Evolutionary conservation across 2,329 filamentous ascomycete genomes (phyloP).

Genomic region (Hawksworthiomyces lignivorus): DNA sequence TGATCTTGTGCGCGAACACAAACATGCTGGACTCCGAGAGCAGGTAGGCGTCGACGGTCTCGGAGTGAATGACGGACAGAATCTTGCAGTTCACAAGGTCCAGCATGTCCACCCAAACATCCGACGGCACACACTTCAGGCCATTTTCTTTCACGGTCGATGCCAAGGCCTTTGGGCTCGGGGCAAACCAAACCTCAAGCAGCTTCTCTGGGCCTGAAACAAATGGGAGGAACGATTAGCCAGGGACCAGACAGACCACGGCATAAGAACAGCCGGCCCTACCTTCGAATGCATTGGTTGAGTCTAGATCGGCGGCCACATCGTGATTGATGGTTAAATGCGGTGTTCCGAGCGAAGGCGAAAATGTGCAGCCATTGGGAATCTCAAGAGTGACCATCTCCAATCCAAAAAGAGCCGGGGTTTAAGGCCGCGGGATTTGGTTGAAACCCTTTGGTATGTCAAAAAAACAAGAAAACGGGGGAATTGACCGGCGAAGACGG

Average conservation of each 20-base stretch:
- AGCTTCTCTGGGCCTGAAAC: slow-evolving; percentile 84
- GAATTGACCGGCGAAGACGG: too few relatives aligned
- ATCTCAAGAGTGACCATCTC: slow-evolving; percentile 83
- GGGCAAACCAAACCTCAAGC: slow-evolving; percentile 95
- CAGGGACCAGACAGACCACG: neutral
- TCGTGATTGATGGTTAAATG: slow-evolving; percentile 96
- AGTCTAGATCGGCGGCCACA: slow-evolving; percentile 87
- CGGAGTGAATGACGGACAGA: slow-evolving; percentile 84
- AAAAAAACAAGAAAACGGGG: too few relatives aligned
- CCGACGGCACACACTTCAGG: slow-evolving; percentile 74
- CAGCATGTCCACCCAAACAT: slow-evolving; percentile 93
- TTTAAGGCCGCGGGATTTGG: neutral
- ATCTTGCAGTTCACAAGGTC: slow-evolving; percentile 99
- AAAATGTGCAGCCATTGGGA: slow-evolving; percentile 73
- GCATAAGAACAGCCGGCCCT: too few relatives aligned
- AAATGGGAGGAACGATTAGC: slow-evolving; percentile 7
- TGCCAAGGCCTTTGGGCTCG: slow-evolving; percentile 66
- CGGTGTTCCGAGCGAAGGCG: slow-evolving; percentile 74
- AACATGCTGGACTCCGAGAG: slow-evolving; percentile 99
- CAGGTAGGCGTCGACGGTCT: slow-evolving; percentile 91
- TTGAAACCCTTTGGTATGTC: too few relatives aligned
- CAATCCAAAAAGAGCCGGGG: slow-evolving; percentile 19
- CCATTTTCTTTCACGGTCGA: slow-evolving; percentile 63
- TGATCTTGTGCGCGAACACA: slow-evolving; percentile 98
- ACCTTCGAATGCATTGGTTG: slow-evolving; percentile 94